Conservation (phyloP, 176 grass and related monocot species). For the Hordeum vulgare region DNA sequence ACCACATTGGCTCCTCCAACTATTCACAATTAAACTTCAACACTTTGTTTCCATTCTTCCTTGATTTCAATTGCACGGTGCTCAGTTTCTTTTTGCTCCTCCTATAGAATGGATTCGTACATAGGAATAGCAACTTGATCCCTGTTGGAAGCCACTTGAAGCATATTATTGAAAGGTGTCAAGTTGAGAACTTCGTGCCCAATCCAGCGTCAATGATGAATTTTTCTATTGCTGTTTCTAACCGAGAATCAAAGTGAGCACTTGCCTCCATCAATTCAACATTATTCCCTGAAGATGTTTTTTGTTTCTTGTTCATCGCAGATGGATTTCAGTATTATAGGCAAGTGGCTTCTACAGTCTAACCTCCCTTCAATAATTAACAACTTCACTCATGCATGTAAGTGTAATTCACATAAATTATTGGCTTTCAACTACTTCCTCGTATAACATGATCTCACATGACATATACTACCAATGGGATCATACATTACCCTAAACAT, state of each 20-base stretch:
- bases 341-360: too few relatives aligned
- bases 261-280: neutral
- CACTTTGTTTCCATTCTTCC: conserved; percentile 39
- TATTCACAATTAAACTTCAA: conserved; percentile 62
- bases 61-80: conserved; percentile 33
- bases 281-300: too few relatives aligned
- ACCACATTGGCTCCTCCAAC: conserved; percentile 45
- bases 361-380: too few relatives aligned
- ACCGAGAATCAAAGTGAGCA: neutral
- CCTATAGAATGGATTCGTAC: conserved; percentile 47
- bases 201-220: conserved; percentile 66
- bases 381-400: too few relatives aligned
- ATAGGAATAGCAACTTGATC: conserved; percentile 25
- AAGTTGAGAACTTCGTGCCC: conserved; percentile 41
- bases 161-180: conserved; percentile 52
- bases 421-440: too few relatives aligned
- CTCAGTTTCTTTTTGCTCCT: conserved; percentile 46
- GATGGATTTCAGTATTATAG: too few relatives aligned
- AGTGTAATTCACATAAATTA: too few relatives aligned
- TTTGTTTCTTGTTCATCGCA: too few relatives aligned
- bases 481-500: too few relatives aligned
- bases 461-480: too few relatives aligned
- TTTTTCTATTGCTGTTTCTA: conserved; percentile 48
- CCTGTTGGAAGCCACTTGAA: conserved; percentile 24
- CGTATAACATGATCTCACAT: too few relatives aligned